phyloP scores from a whole-genome alignment of 2,329 filamentous ascomycete genomes.

The Teratosphaeria pseudoeucalypti region DNA sequence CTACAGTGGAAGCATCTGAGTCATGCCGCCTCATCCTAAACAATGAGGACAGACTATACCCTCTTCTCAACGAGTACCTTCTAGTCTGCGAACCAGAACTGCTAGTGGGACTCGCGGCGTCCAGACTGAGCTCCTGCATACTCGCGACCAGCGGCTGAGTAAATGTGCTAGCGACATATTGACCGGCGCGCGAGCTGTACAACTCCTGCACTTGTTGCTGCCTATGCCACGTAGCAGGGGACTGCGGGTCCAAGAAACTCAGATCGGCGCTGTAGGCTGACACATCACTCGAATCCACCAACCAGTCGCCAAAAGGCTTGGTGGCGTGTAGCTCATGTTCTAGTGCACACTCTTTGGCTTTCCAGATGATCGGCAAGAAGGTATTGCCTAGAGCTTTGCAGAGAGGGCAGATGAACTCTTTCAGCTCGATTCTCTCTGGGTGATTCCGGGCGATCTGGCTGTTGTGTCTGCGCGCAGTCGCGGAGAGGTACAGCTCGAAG shows the following conservation, averaged over 20 bases:
- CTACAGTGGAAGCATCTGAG: neutral
- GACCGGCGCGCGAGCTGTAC: constrained; percentile 13
- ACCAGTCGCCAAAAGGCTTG: constrained; percentile 56
- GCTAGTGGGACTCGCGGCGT: constrained; percentile 11
- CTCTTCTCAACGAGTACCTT: constrained; percentile 8
- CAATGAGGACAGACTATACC: constrained; percentile 6
- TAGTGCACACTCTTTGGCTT: constrained; percentile 73
- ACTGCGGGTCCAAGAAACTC: constrained; percentile 36
- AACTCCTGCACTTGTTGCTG: constrained; percentile 23
- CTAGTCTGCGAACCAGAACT: neutral
- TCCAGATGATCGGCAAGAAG: constrained; percentile 93
- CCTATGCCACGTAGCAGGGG: constrained; percentile 13
- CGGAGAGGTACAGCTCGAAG: constrained; percentile 83
- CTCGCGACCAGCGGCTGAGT: constrained; percentile 19
- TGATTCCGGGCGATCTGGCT: constrained; percentile 93
- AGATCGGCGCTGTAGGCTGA: constrained; percentile 39
- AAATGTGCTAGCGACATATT: constrained; percentile 20
- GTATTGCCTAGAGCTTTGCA: constrained; percentile 95
- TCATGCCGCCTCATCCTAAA: neutral
- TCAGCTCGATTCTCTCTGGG: constrained; percentile 65
- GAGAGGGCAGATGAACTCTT: constrained; percentile 92
- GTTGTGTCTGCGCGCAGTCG: constrained; percentile 70
- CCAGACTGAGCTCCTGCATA: constrained; percentile 20
- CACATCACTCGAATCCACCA: constrained; percentile 33
- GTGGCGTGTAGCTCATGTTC: constrained; percentile 48